Percentiles rank a stretch among this genome's conserved stretches.
Evolutionary conservation across 306 rosid species (phyloP).

Genomic region (Herpetospermum pedunculosum): DNA sequence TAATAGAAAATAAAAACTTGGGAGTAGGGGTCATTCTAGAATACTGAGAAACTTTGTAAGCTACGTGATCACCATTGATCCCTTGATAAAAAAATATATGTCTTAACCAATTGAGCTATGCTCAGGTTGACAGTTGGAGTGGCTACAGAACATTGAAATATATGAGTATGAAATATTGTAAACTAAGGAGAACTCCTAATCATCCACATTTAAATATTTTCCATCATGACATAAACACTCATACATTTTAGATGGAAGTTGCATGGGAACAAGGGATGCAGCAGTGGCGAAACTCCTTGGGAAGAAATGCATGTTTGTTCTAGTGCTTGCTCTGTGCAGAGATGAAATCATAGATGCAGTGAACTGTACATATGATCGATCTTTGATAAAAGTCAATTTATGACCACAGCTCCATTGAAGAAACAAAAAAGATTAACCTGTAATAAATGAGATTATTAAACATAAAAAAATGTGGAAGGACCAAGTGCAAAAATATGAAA

Average conservation of each 20-base stretch:
- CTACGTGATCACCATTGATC: not conserved
- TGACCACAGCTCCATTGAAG: not conserved
- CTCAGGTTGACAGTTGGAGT: too few relatives aligned
- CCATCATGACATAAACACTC: not conserved
- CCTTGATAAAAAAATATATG: too few relatives aligned
- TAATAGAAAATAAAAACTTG: not conserved
- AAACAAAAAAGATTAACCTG: not conserved
- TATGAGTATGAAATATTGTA: not conserved
- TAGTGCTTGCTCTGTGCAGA: constrained; percentile 12
- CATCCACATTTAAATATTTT: not conserved
- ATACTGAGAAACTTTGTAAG: not conserved
- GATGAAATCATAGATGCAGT: constrained; percentile 20
- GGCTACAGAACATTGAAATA: not conserved
- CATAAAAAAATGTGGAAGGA: not conserved
- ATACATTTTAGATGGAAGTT: constrained; percentile 59
- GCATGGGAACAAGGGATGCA: constrained; percentile 33
- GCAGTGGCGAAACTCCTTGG: constrained; percentile 39
- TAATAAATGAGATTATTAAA: not conserved
- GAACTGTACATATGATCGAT: not conserved
- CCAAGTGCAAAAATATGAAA: not conserved
- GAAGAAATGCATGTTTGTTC: constrained; percentile 40
- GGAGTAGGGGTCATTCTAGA: not conserved
- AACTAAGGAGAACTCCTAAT: not conserved
- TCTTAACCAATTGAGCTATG: too few relatives aligned
- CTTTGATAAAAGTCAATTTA: not conserved